Percentiles rank a stretch among this genome's conserved stretches.
These are phyloP conservation scores for Pseudogymnoascus sp. DNA, from an alignment of 2,329 filamentous ascomycete species.

Conservation along the genomic window DNA sequence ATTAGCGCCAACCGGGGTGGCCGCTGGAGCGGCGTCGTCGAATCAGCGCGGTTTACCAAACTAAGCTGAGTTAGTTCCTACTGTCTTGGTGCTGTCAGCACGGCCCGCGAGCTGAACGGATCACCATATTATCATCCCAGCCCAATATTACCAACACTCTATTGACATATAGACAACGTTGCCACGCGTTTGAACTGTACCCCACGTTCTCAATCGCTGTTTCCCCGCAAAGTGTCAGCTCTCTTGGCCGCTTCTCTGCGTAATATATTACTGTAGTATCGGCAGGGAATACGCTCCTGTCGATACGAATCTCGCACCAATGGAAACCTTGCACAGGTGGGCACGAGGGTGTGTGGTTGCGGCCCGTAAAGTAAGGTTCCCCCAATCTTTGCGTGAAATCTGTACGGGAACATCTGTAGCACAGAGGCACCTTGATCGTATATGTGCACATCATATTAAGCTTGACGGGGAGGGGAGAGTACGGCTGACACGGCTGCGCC, in stretches of 20 bases:
- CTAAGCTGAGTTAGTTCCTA: neutral
- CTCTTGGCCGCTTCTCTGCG: too few relatives aligned
- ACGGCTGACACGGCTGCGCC: neutral
- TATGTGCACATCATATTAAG: neutral
- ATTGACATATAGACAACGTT: neutral
- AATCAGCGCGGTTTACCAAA: neutral
- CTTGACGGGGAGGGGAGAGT: neutral
- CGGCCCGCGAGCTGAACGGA: neutral
- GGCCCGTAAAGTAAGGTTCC: conserved; percentile 1
- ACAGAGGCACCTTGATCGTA: neutral
- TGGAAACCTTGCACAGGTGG: neutral
- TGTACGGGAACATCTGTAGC: neutral
- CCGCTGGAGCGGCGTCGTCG: neutral
- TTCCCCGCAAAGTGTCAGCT: neutral
- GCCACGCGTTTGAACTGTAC: neutral
- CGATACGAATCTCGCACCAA: neutral
- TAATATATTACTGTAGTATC: too few relatives aligned
- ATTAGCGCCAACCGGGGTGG: neutral
- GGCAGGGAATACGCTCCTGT: too few relatives aligned
- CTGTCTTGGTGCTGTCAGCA: neutral
- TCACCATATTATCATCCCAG: neutral
- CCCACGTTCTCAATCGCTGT: too few relatives aligned
- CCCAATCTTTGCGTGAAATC: neutral
- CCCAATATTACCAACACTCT: neutral
- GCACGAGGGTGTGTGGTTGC: neutral